A percentile compares a stretch with the other conserved stretches of the same genome.
phyloP scores from a whole-genome alignment of 192 early-diverging fungal genomes.

The Entophlyctis helioformis region DNA sequence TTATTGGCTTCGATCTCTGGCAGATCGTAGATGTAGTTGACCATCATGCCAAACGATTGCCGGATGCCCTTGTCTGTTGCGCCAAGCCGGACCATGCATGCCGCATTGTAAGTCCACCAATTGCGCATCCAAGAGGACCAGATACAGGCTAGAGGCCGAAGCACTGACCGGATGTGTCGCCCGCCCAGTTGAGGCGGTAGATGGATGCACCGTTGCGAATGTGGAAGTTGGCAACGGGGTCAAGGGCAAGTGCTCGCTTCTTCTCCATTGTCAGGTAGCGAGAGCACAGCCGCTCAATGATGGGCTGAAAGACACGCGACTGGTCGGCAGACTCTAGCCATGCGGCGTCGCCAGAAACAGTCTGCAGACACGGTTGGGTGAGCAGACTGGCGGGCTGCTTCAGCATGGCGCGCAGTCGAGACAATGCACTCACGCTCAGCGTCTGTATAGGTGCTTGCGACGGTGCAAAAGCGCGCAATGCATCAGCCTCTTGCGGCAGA shows the following conservation, averaged over 20 bases:
- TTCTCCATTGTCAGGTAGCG: constrained; percentile 62
- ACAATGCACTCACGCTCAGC: no score
- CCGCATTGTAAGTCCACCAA: no score
- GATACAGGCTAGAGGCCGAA: neutral
- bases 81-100: no score
- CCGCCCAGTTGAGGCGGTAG: constrained; percentile 80
- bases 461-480: constrained; percentile 1
- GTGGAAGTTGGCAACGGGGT: constrained; percentile 93
- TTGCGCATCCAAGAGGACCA: no score
- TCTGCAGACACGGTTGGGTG: neutral
- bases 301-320: constrained; percentile 33
- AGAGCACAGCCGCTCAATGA: constrained; percentile 19
- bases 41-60: constrained; percentile 88
- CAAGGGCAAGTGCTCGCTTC: constrained; percentile 49
- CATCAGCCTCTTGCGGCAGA: constrained; percentile 6
- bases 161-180: constrained; percentile 54
- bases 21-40: constrained; percentile 82
- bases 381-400: no score
- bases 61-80: constrained; percentile 53
- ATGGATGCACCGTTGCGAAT: constrained; percentile 87
- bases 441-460: no score
- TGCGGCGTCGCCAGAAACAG: constrained; percentile 9
- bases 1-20: constrained; percentile 73
- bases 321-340: constrained; percentile 26
- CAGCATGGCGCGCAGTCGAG: no score